phyloP scores from a whole-genome alignment of 768 basidiomycete species.

The Tulasnella sp. region DNA sequence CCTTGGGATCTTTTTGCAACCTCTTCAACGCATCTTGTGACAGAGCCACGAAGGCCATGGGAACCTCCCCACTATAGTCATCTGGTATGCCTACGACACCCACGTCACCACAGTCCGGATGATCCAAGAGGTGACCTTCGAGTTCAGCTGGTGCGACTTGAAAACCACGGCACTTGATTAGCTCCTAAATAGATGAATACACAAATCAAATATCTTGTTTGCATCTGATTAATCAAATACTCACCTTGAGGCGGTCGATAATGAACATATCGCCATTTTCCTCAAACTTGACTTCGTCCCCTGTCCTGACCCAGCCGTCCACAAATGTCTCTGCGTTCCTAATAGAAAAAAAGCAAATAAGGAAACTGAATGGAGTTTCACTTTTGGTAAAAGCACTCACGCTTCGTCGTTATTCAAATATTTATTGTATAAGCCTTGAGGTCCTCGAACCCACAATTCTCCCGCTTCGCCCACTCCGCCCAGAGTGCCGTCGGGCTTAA shows the following conservation, averaged over 20 bases:
- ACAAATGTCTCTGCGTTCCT: constrained; percentile 16
- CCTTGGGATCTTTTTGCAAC: constrained; percentile 26
- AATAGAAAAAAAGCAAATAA: not conserved
- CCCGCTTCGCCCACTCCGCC: constrained; percentile 16
- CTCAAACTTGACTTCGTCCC: constrained; percentile 47
- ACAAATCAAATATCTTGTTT: too few species aligned
- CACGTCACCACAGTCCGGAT: constrained; percentile 41
- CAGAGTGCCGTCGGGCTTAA: constrained; percentile 16
- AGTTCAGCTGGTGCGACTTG: constrained; percentile 53
- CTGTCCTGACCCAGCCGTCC: constrained; percentile 46
- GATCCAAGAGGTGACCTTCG: constrained; percentile 42
- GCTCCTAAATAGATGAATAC: constrained; percentile 15
- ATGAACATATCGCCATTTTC: constrained; percentile 45
- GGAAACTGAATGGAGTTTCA: not conserved
- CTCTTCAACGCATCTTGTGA: constrained; percentile 30
- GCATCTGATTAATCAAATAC: too few species aligned
- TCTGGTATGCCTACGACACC: constrained; percentile 57
- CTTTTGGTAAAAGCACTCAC: constrained; percentile 5
- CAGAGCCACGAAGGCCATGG: constrained; percentile 53
- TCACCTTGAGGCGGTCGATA: constrained; percentile 49
- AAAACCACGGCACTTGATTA: constrained; percentile 35
- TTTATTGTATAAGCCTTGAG: constrained; percentile 14
- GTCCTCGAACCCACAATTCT: constrained; percentile 16
- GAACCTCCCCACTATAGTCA: constrained; percentile 54
- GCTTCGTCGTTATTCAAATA: constrained; percentile 15